Percentiles rank a stretch among this genome's conserved stretches.
Evolutionary conservation across 2,329 filamentous ascomycete species (phyloP).

Genomic region (Coniella vitis): DNA sequence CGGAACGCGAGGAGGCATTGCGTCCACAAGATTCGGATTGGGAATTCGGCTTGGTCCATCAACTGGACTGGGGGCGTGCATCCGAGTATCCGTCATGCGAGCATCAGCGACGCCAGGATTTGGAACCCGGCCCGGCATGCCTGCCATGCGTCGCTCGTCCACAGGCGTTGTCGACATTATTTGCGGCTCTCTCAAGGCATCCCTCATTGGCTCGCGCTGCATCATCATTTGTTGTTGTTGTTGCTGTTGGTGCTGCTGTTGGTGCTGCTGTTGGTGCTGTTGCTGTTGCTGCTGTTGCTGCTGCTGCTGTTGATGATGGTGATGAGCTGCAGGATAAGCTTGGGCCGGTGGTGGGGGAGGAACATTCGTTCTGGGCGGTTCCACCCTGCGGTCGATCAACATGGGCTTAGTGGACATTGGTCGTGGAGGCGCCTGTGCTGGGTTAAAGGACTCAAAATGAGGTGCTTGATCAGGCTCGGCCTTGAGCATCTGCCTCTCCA

Average conservation of each 20-base stretch:
- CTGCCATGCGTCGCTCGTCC: slow-evolving; percentile 31
- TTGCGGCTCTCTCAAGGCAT: slow-evolving; percentile 3
- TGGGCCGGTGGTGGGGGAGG: slow-evolving; percentile 27
- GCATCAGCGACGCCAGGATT: slow-evolving; percentile 15
- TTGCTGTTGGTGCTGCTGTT: too few relatives aligned
- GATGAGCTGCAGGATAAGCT: slow-evolving; percentile 24
- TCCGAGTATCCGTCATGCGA: slow-evolving; percentile 5
- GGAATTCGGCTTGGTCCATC: slow-evolving; percentile 10
- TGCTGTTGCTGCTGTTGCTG: not conserved
- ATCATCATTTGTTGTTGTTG: not conserved
- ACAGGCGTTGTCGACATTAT: slow-evolving; percentile 27
- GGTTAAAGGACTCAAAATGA: slow-evolving; percentile 39
- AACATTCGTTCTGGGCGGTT: slow-evolving; percentile 34
- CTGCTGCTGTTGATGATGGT: slow-evolving; percentile 13
- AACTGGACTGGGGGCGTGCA: slow-evolving; percentile 4
- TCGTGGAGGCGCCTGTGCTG: slow-evolving; percentile 31
- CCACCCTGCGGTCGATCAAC: slow-evolving; percentile 34
- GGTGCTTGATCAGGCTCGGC: slow-evolving; percentile 43
- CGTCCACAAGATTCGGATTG: slow-evolving; percentile 7
- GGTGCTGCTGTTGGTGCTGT: slow-evolving; percentile 16
- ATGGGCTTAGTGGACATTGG: slow-evolving; percentile 28
- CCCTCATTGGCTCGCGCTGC: slow-evolving; percentile 10
- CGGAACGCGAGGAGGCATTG: slow-evolving; percentile 9
- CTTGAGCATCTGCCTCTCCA: slow-evolving; percentile 32
- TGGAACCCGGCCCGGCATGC: slow-evolving; percentile 29